Evolutionary conservation across 148 eudicot species (phyloP), one percentile per base, ranked within the genome.

Genomic region (Nyssa sinensis): DNA sequence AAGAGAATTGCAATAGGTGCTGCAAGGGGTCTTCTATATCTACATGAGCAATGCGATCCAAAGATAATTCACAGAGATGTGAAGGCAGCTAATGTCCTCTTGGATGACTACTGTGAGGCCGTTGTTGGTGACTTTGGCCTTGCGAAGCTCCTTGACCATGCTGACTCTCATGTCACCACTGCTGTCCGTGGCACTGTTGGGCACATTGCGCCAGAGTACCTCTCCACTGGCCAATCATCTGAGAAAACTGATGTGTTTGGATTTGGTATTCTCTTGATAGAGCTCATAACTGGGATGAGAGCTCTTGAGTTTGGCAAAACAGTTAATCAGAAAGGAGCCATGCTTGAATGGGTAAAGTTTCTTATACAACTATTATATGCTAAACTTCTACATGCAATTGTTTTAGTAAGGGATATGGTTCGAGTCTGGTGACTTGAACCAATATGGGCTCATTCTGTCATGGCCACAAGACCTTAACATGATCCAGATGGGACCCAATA

Each of bases 11-110:
- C 96, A 1, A 86, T 94, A 1, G 98, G 98, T 76, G 90, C 96
- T 51, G 93, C 97, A 34, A 84, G 98, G 75, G 98, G 93, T 70
- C 85, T 92, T 41, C 81, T 92, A 16, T 94, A 94, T 75, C 82
- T 92, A 24, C 98, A 94, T 35, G 98, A 94, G 85, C 98, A 94
- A 77, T 94, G 98, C 70, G 98, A 94, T 75, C 98, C 98, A 7
- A 94, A 94, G 78, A 92, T 94, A 78, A 94, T 94, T 25, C 98
- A 94, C 74, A 79, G 98, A 44, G 98, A 94, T 77, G 98, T 94
- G 5, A 94, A 94, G 86, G 98, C 97, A 12, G 98, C 97, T 47
- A 94, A 94, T 75, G 84, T 94, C 5, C 83, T 94, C 72, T 72
- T 94, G 8, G 98, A 94, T 51, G 97, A 92, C 75, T 87, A 35